Conservation (phyloP, 495 filamentous ascomycete genomes). For the Venustampulla echinocandica region DNA sequence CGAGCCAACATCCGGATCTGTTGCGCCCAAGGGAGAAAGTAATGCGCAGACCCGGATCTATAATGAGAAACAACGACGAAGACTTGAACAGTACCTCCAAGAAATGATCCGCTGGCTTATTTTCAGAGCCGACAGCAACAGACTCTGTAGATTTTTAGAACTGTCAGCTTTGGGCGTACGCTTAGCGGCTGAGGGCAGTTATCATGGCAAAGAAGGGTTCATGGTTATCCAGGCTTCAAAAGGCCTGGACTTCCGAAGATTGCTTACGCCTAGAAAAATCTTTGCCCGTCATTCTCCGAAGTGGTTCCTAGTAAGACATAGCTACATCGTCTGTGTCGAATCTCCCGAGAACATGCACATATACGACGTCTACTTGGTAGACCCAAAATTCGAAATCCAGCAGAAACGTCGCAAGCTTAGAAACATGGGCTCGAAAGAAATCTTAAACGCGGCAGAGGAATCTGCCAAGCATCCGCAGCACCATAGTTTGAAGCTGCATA, state of each 20-base stretch:
- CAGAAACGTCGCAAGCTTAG: conserved; percentile 51
- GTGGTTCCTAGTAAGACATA: conserved; percentile 97
- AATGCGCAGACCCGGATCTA: conserved; percentile 29
- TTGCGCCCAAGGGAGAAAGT: conserved; percentile 28
- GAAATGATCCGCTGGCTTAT: conserved; percentile 91
- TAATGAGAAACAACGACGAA: conserved; percentile 62
- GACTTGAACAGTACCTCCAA: conserved; percentile 86
- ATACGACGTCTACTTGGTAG: conserved; percentile 94
- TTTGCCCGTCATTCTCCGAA: conserved; percentile 79
- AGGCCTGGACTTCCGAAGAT: conserved; percentile 79
- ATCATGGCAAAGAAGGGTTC: conserved; percentile 96
- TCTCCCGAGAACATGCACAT: conserved; percentile 98
- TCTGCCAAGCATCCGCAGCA: conserved; percentile 62
- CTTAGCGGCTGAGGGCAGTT: conserved; percentile 88
- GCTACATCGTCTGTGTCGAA: conserved; percentile 95
- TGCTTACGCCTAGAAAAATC: conserved; percentile 64
- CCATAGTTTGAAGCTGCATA: conserved; percentile 73
- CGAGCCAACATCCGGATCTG: conserved; percentile 23
- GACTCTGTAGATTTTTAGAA: conserved; percentile 92
- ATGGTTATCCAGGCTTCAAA: conserved; percentile 85
- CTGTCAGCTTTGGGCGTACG: conserved; percentile 91
- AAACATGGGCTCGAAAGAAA: conserved; percentile 53
- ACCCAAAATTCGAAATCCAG: conserved; percentile 67
- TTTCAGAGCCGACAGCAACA: conserved; percentile 90
- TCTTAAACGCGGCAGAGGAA: conserved; percentile 26